Base-by-base conservation (phyloP, 257 asterid genomes). In the Phtheirospermum japonicum region DNA sequence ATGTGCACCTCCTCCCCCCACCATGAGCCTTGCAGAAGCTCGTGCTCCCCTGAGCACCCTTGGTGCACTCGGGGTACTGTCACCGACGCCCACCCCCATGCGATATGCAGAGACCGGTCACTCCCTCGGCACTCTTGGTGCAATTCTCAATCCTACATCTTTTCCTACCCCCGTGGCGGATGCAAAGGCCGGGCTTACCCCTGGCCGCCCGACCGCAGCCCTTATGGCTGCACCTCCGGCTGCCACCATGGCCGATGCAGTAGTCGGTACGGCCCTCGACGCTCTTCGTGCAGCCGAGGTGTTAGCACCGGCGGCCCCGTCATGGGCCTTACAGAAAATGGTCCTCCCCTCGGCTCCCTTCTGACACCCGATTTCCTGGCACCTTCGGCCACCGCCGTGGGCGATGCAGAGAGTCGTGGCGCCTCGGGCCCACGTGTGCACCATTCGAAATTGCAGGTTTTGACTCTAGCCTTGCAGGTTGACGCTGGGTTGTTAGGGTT, bases 391-490 rank as follows among this genome's bases (percentile, higher is more conserved):
- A 2, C 46, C 46, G 13, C 46, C 46, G 4, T 39, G 14, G 53
- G 37, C 46, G 46, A 39, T 39, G 46, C 46, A 39, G 46, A 39
- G 46, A 3, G n/a, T 14, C 12, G 46, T 9, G 5, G 46, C 46
- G 46, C 46, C 42, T 12, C 42, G n/a, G n/a, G n/a, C n/a, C n/a
- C n/a, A n/a, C n/a, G n/a, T n/a, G 7, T 2, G 42, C 42, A 36
- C 42, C 46, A 4, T 39, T 39, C 46, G 46, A 39, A n/a, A n/a
- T n/a, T n/a, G 72, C 97, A 90, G 57, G 75, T 85, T 69, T 85
- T 90, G 13, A 83, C 75, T 46, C 26, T 14, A 17, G 53, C 6
- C 75, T 77, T 79, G 57, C 74, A n/a, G n/a, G 69, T n/a, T n/a
- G n/a, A n/a, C n/a, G n/a, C n/a, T n/a, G 71, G 64, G 59, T 51